phyloP scores from a whole-genome alignment of 1,284 basidiomycete species.

The Apiotrichum montevideense region DNA sequence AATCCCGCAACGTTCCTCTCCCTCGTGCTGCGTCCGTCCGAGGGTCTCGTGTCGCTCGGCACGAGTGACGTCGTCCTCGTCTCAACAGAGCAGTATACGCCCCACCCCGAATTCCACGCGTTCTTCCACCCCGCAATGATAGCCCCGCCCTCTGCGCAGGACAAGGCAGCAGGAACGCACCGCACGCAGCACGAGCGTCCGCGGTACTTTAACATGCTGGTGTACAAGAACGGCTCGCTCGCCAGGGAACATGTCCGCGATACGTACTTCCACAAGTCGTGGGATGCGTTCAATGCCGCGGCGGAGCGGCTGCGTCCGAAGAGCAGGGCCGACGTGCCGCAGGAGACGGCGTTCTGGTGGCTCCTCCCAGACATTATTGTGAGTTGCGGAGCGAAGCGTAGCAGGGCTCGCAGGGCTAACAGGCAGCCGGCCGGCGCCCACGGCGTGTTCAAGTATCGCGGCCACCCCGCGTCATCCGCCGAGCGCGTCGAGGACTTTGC shows the following conservation, averaged over 20 bases:
- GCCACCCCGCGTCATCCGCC: conserved; percentile 16
- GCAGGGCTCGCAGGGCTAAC: conserved; percentile 33
- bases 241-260: conserved; percentile 75
- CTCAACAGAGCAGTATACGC: conserved; percentile 52
- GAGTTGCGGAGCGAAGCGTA: conserved; percentile 44
- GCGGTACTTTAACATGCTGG: conserved; percentile 50
- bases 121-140: conserved; percentile 50
- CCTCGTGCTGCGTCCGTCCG: conserved; percentile 54
- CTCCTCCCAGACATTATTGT: conserved; percentile 54
- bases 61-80: conserved; percentile 84
- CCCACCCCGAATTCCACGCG: conserved; percentile 49
- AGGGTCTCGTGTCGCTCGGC: conserved; percentile 82
- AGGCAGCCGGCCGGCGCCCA: conserved; percentile 31
- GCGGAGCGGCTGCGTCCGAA: conserved; percentile 47
- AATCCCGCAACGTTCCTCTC: conserved; percentile 83
- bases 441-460: conserved; percentile 35
- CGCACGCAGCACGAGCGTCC: conserved; percentile 12
- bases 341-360: conserved; percentile 51
- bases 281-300: conserved; percentile 66
- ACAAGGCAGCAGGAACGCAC: conserved; percentile 9
- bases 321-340: conserved; percentile 39
- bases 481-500: conserved; percentile 34
- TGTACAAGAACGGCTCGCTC: conserved; percentile 62
- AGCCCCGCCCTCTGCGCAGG: conserved; percentile 21
- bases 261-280: conserved; percentile 57